phyloP scores from a whole-genome alignment of 2,329 filamentous ascomycete genomes.

The Macrophomina pseudophaseolina region DNA sequence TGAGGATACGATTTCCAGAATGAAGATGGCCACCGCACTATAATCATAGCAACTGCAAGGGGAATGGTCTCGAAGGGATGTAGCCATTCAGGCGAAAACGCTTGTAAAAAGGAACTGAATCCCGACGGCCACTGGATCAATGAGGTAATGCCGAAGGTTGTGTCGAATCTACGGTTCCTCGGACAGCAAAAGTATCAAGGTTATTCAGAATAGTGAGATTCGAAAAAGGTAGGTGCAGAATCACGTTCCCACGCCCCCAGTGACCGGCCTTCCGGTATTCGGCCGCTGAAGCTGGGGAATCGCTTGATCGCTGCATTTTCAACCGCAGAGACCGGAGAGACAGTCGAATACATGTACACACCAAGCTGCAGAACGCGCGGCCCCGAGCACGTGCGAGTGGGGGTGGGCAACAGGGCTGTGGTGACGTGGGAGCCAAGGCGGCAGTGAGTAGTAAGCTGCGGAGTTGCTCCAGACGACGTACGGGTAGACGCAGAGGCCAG shows the following conservation, averaged over 20 bases:
- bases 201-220: background rate
- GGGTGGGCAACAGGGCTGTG: background rate
- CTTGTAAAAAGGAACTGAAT: too few relatives aligned
- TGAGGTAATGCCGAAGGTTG: too few relatives aligned
- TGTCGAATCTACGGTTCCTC: too few relatives aligned
- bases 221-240: background rate
- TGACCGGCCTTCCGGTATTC: background rate
- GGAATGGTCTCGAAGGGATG: too few relatives aligned
- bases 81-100: too few relatives aligned
- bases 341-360: background rate
- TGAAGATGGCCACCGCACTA: too few relatives aligned
- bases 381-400: background rate
- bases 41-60: too few relatives aligned
- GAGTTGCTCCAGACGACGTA: constrained; percentile 20
- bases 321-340: too few relatives aligned
- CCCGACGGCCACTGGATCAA: too few relatives aligned
- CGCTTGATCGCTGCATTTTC: background rate
- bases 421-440: constrained; percentile 20
- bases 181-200: too few relatives aligned
- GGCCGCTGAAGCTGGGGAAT: background rate
- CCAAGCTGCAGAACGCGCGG: constrained; percentile 9
- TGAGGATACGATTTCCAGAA: too few relatives aligned
- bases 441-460: background rate
- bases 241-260: background rate
- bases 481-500: constrained; percentile 5